Evolutionary conservation across 2,329 filamentous ascomycete species (phyloP).

Genomic region (Exophiala xenobiotica): DNA sequence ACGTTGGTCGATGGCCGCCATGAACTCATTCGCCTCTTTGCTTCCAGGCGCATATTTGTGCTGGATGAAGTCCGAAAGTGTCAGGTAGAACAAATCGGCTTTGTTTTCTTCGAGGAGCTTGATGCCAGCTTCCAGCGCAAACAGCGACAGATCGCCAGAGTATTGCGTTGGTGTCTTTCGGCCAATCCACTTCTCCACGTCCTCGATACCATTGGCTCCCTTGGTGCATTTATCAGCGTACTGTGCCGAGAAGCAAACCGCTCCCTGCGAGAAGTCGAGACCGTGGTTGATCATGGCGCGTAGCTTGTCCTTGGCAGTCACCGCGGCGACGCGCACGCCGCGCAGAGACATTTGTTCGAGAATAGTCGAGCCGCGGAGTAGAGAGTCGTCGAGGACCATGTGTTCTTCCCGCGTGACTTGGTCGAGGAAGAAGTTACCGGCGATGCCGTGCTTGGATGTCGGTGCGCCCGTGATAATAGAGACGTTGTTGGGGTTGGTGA

Average conservation of each 20-base stretch:
- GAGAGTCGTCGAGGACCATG: constrained; percentile 44
- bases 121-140: constrained; percentile 46
- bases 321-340: constrained; percentile 44
- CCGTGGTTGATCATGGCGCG: constrained; percentile 43
- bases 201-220: constrained; percentile 38
- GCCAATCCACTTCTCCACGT: constrained; percentile 42
- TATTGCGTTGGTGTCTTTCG: constrained; percentile 42
- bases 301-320: constrained; percentile 49
- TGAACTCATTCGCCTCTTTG: constrained; percentile 41
- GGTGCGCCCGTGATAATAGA: constrained; percentile 47
- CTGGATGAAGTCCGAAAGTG: constrained; percentile 48
- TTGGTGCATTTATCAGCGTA: constrained; percentile 34
- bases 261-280: constrained; percentile 28
- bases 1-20: constrained; percentile 37
- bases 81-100: constrained; percentile 46
- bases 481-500: constrained; percentile 49
- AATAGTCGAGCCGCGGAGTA: constrained; percentile 45
- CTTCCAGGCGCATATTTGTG: constrained; percentile 44
- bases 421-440: constrained; percentile 48
- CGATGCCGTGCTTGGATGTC: constrained; percentile 43
- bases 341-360: constrained; percentile 41
- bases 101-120: constrained; percentile 42
- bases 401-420: constrained; percentile 39
- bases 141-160: constrained; percentile 46
- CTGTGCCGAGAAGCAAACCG: constrained; percentile 44